Conservation (phyloP, 805 yeast genomes). For the Hanseniaspora thailandica region DNA sequence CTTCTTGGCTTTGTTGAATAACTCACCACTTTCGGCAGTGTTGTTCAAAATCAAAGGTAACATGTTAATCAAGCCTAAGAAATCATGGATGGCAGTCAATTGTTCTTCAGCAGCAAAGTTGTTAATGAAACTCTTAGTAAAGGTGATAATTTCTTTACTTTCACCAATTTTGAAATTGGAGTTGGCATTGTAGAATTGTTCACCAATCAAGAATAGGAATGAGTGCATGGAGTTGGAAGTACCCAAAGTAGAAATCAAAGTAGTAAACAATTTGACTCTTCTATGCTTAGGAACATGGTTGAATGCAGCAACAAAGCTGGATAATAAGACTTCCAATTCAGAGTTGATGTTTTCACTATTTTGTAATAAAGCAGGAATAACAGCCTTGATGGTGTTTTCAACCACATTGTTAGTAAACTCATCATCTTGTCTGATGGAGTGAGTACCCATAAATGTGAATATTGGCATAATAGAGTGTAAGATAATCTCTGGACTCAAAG, state of each 20-base stretch:
- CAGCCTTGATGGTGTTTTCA: conserved; percentile 79
- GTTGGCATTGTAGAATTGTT: conserved; percentile 51
- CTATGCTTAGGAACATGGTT: conserved; percentile 94
- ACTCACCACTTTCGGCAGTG: conserved; percentile 32
- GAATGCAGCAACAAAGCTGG: conserved; percentile 89
- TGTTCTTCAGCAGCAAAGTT: conserved; percentile 60
- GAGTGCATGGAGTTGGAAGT: conserved; percentile 54
- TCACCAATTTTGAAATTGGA: conserved; percentile 52
- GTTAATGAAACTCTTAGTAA: conserved; percentile 56
- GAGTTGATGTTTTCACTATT: conserved; percentile 36
- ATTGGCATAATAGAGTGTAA: conserved; percentile 98
- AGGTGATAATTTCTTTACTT: conserved; percentile 56
- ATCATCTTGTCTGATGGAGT: conserved; percentile 91
- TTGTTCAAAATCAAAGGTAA: conserved; percentile 9
- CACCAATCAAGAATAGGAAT: conserved; percentile 67
- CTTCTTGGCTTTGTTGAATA: conserved; percentile 28
- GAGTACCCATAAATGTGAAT: conserved; percentile 98
- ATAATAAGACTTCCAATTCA: conserved; percentile 71
- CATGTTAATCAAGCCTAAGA: conserved; percentile 31
- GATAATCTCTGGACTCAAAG: conserved; percentile 79
- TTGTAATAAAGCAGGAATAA: conserved; percentile 76
- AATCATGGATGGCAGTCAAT: conserved; percentile 41
- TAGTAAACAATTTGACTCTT: conserved; percentile 70
- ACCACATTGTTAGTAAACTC: conserved; percentile 87
- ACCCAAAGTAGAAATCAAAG: conserved; percentile 67